These are phyloP conservation scores for Parafenestella ontariensis DNA, from an alignment of 2,329 filamentous ascomycete genomes.

Conservation along the genomic window DNA sequence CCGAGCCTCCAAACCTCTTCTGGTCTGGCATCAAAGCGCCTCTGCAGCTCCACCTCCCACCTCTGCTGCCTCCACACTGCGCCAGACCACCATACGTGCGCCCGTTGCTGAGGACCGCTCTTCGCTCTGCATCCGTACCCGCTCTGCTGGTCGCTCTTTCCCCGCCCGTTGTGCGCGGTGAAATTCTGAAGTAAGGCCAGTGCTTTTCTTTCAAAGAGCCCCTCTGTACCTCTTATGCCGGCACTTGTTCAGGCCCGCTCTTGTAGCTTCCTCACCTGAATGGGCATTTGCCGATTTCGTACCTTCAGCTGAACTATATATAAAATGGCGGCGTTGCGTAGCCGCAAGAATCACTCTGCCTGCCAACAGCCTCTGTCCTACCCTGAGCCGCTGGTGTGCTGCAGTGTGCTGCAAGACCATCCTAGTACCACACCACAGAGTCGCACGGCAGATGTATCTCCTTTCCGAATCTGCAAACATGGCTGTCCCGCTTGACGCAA, in stretches of 20 bases:
- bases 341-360: conserved; percentile 12
- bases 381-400: conserved; percentile 29
- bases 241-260: conserved; percentile 17
- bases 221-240: conserved; percentile 16
- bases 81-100: conserved; percentile 33
- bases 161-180: conserved; percentile 35
- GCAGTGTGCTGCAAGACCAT: conserved; percentile 39
- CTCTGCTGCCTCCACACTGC: conserved; percentile 36
- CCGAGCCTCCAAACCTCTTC: conserved; percentile 33
- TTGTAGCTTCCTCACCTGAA: conserved; percentile 3
- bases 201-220: conserved; percentile 17
- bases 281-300: conserved; percentile 2
- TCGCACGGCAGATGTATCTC: conserved; percentile 45
- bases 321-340: conserved; percentile 4
- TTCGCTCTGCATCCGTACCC: conserved; percentile 34
- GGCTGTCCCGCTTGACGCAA: conserved; percentile 33
- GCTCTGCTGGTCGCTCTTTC: conserved; percentile 27
- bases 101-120: conserved; percentile 26
- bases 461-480: conserved; percentile 38
- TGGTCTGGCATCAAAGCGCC: conserved; percentile 23
- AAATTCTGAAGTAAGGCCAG: conserved; percentile 37
- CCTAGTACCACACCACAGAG: conserved; percentile 40
- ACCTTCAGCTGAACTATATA: conserved; percentile 14
- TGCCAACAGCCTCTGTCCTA: conserved; percentile 30
- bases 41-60: conserved; percentile 25